Base-by-base conservation (phyloP, 331 rosid species). In the Rosa hybrid region DNA sequence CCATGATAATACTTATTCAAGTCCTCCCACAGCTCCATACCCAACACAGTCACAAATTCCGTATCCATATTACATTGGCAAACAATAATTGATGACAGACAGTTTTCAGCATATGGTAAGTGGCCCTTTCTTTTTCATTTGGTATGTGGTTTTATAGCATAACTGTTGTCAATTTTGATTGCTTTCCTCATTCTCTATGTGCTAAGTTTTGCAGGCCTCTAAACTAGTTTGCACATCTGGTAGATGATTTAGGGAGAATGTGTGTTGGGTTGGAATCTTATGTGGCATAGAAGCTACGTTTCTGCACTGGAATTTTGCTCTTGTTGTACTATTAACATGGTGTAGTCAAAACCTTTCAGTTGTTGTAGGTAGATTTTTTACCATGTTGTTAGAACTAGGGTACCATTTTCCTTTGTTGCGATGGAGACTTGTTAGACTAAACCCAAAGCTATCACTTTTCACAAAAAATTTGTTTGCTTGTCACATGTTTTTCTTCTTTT, bases 11-110 rank as follows among this genome's bases (percentile, higher is more conserved):
- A 82, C 93, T 23, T 91, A 85, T 83, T 88, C 89, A 39, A 83
- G 83, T 65, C 87, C 89, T 77, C 77, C 86, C 13, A 17, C 85
- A 3, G 86, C 88, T 59, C 83, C 91, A 42, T 90, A 90, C 70
- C 83, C 83, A 21, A 42, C 86, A 51, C 96, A 86, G 75, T 86
- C 87, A 18, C 94, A 86, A 67, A 48, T 84, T 81, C 81, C 89
- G 53, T 89, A 92, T 77, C 93, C 94, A 17, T 93, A 91, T 81
- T 91, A 87, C 80, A 75, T 81, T 57, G 81, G 90, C 70, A 91
- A 91, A 76, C 90, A 85, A 79, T 91, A 78, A 84, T 73, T 72
- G 70, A 23, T 42, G 71, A 76, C 59, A 70, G 44, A 50, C 56
- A 13, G 5, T 44, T 53, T 17, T 49, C 20, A 65, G 34, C 20